Conservation (phyloP, 1,139 yeast species). For the Hyphopichia burtonii region DNA sequence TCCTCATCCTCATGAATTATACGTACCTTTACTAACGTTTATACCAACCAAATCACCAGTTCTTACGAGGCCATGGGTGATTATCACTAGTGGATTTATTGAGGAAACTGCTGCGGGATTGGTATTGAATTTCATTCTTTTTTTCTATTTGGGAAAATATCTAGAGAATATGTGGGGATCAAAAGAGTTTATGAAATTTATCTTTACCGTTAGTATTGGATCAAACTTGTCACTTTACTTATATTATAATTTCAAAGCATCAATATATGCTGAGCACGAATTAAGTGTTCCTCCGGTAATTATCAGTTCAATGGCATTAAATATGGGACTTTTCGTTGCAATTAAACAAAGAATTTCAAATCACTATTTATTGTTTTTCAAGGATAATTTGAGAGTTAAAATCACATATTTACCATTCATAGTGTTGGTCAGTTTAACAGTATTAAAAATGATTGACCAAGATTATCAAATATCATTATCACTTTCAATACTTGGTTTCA, state of each 20-base stretch:
- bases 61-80: slow-evolving; percentile 38
- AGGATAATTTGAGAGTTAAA: slow-evolving; percentile 37
- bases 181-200: slow-evolving; percentile 29
- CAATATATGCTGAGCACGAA: slow-evolving; percentile 22
- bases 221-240: slow-evolving; percentile 36
- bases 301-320: slow-evolving; percentile 34
- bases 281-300: slow-evolving; percentile 40
- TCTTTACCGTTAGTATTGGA: slow-evolving; percentile 19
- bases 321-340: slow-evolving; percentile 44
- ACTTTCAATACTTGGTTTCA: slow-evolving; percentile 28
- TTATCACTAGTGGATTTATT: slow-evolving; percentile 33
- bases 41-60: slow-evolving; percentile 41
- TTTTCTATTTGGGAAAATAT: slow-evolving; percentile 38
- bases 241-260: slow-evolving; percentile 33
- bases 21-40: slow-evolving; percentile 39
- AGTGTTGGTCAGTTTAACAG: slow-evolving; percentile 15
- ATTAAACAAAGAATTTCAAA: slow-evolving; percentile 44
- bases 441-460: slow-evolving; percentile 24
- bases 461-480: slow-evolving; percentile 28
- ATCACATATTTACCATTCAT: slow-evolving; percentile 41
- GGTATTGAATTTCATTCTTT: slow-evolving; percentile 21
- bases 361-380: slow-evolving; percentile 41
- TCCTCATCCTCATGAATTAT: slow-evolving; percentile 43
- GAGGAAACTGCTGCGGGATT: slow-evolving; percentile 35
- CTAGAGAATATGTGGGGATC: slow-evolving; percentile 41